Evolutionary conservation across 2,329 filamentous ascomycete species (phyloP), one percentile per base, ranked within the genome.

Genomic region (Arthrobotrys pseudoclavata): DNA sequence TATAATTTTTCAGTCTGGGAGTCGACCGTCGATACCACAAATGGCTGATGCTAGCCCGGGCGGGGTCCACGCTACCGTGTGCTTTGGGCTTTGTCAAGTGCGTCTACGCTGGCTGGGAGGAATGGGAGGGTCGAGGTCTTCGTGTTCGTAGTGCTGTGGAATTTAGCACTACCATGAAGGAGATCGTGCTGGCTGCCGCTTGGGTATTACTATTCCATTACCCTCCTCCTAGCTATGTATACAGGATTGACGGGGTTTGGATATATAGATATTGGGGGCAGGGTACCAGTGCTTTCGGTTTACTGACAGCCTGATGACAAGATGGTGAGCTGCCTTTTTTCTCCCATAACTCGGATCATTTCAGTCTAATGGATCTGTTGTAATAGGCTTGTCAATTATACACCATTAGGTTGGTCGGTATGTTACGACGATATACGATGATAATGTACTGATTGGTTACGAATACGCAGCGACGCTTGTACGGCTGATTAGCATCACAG

Each of bases 271-370:
- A 85, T 89, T 88, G 82, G 90, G 91, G 74, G 92, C 91, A 20
- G 92, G 90, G 67, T 93, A 93, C 83, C 87, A 94, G 76, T 91
- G 91, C 62, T 94, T 93, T 84, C 92, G 93, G 85, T 94, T 94
- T 83, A 92, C 91, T 71, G 92, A 94, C 84, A 93, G 91, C 84
- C 88, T 94, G 81, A 94, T 94, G 91, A 93, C 91, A 79, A 87
- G 92, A 84, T 94, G 92, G 91, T 92, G 82, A 47, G 37, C n/a
- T 34, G 67, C 20, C 9, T 61, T 34, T n/a, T 48, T 50, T 37
- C 13, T 5, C 6, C n/a, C n/a, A 18, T 63, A 79, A 10, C 31
- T 10, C 31, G 4, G 7, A 34, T 34, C 37, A 79, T 3, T n/a
- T 10, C 9, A 80, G 67, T 45, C 42, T 71, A 48, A 71, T 29